phyloP scores from a whole-genome alignment of 495 filamentous ascomycete species.

The Penicillium diatomitis region DNA sequence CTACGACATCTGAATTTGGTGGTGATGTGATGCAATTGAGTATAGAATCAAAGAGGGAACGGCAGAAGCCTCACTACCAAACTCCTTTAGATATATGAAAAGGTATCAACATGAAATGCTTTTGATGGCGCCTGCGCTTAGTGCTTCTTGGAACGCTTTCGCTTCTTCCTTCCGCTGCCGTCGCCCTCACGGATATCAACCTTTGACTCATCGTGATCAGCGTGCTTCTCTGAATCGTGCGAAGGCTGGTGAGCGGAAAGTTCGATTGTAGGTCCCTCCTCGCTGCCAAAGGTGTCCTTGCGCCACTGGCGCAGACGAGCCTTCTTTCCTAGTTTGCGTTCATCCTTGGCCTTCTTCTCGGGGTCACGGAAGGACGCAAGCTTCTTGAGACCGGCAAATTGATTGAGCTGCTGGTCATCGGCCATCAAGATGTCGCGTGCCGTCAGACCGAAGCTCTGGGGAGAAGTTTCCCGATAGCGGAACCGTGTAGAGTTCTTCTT shows the following conservation, averaged over 20 bases:
- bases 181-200: slow-evolving; percentile 41
- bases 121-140: slow-evolving; percentile 10
- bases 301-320: slow-evolving; percentile 83
- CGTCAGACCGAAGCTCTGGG: slow-evolving; percentile 78
- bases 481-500: slow-evolving; percentile 53
- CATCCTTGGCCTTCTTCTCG: slow-evolving; percentile 80
- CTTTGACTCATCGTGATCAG: slow-evolving; percentile 18
- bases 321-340: slow-evolving; percentile 85
- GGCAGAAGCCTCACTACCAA: too few relatives aligned
- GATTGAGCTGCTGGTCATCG: slow-evolving; percentile 75
- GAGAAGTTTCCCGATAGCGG: slow-evolving; percentile 90
- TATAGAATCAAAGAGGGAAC: too few relatives aligned
- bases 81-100: background rate
- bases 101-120: slow-evolving; percentile 6
- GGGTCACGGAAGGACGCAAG: slow-evolving; percentile 78
- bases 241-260: slow-evolving; percentile 11
- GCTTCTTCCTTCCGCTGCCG: slow-evolving; percentile 33
- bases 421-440: slow-evolving; percentile 88
- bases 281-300: slow-evolving; percentile 79
- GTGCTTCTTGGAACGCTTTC: slow-evolving; percentile 43
- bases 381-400: slow-evolving; percentile 90
- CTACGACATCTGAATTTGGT: too few relatives aligned
- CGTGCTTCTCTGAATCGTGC: slow-evolving; percentile 16
- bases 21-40: too few relatives aligned
- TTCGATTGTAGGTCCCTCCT: slow-evolving; percentile 46